Evolutionary conservation across 352 stramenopile species (phyloP).

Genomic region (Pythium periplocum): DNA sequence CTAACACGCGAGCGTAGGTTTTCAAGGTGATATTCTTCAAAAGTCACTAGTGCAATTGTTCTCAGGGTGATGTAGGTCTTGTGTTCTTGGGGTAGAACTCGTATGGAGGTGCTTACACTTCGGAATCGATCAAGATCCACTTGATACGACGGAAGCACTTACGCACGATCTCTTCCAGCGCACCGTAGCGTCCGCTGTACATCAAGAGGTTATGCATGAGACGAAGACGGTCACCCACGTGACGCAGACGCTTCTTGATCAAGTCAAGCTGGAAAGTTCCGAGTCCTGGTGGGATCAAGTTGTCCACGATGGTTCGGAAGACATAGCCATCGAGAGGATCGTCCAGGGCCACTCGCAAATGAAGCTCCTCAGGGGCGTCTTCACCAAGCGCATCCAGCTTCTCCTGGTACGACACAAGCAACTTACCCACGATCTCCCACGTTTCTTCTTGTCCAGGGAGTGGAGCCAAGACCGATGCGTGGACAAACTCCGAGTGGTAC

Average conservation of each 20-base stretch:
- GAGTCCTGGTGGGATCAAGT: slow-evolving; percentile 72
- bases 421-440: slow-evolving; percentile 60
- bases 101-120: slow-evolving; percentile 45
- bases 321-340: slow-evolving; percentile 83
- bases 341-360: slow-evolving; percentile 58
- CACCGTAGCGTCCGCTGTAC: slow-evolving; percentile 77
- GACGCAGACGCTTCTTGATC: slow-evolving; percentile 86
- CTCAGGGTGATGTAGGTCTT: too few relatives aligned
- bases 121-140: slow-evolving; percentile 89
- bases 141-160: slow-evolving; percentile 91
- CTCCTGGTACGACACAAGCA: slow-evolving; percentile 67
- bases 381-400: slow-evolving; percentile 69
- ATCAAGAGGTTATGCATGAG: slow-evolving; percentile 89
- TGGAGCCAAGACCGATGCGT: slow-evolving; percentile 48
- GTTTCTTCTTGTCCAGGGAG: slow-evolving; percentile 68
- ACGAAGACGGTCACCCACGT: slow-evolving; percentile 78
- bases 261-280: slow-evolving; percentile 81
- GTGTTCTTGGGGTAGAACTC: too few relatives aligned
- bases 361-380: slow-evolving; percentile 59
- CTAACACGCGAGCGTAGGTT: too few relatives aligned
- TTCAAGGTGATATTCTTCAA: too few relatives aligned
- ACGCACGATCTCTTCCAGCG: slow-evolving; percentile 85
- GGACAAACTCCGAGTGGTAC: slow-evolving; percentile 68
- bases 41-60: too few relatives aligned
- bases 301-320: slow-evolving; percentile 84